phyloP scores from a whole-genome alignment of 2,329 filamentous ascomycete species.

The Pseudomassariella vexata region DNA sequence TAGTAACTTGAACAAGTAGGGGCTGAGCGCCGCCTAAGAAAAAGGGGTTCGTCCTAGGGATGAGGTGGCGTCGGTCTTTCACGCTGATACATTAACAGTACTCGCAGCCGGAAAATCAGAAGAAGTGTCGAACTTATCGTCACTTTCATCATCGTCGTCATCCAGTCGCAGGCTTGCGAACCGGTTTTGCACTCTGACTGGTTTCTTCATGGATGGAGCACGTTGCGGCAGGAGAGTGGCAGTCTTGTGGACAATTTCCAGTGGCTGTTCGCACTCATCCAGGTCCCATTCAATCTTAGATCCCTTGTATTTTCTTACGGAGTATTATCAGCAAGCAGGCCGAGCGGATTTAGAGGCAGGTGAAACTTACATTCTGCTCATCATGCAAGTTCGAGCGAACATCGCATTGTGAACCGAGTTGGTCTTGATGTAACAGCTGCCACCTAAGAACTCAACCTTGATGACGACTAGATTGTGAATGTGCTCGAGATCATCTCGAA shows the following conservation, averaged over 20 bases:
- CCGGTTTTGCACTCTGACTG: slow-evolving; percentile 14
- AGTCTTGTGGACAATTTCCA: slow-evolving; percentile 29
- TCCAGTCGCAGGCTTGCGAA: slow-evolving; percentile 23
- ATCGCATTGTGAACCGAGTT: slow-evolving; percentile 74
- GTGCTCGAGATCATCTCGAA: slow-evolving; percentile 73
- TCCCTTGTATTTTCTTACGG: slow-evolving; percentile 58
- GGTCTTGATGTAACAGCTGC: slow-evolving; percentile 63
- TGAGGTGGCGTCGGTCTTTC: no score
- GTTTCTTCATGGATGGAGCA: slow-evolving; percentile 7
- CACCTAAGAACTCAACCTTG: slow-evolving; percentile 51
- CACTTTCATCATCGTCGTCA: slow-evolving; percentile 21
- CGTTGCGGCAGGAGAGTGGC: slow-evolving; percentile 8
- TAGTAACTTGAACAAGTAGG: no score
- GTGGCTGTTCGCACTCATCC: slow-evolving; percentile 65
- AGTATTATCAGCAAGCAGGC: slow-evolving; percentile 7
- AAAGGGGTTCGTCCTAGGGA: no score
- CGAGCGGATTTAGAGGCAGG: neutral
- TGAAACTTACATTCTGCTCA: slow-evolving; percentile 46
- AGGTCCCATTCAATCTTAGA: slow-evolving; percentile 64
- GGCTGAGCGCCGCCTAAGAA: no score
- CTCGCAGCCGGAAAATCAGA: slow-evolving; percentile 22
- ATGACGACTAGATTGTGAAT: slow-evolving; percentile 75
- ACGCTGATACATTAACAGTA: slow-evolving; percentile 18
- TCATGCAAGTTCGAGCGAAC: slow-evolving; percentile 74
- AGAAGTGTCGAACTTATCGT: slow-evolving; percentile 24